Base-by-base conservation (phyloP, 371 early-diverging fungal species). In the Nosema muscidifuracis region DNA sequence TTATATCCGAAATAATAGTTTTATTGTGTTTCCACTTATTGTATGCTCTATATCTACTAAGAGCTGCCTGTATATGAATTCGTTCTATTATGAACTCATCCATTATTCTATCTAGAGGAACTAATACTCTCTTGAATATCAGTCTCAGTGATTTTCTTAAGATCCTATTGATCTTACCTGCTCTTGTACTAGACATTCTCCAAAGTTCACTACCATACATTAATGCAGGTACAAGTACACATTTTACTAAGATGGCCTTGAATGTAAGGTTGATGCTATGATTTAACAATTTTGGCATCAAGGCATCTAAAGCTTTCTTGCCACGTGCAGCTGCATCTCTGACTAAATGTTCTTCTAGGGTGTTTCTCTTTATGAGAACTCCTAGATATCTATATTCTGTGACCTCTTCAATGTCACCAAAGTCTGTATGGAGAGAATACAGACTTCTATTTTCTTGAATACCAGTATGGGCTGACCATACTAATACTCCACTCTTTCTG, bases 401-500 rank as follows among this genome's bases (percentile, higher is more conserved):
- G 40, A 40, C 40, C 15, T 40, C 40, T 40, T n/a, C 40, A 40
- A 40, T 9, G 9, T 9, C 40, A 15, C 40, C 40, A 40, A 40
- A 40, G 40, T 40, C 40, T 40, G 40, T 40, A 40, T 40, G 7
- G 7, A 40, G 7, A 15, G 40, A 40, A 9, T 40, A 40, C 40
- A 40, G 15, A 40, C 40, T 40, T 40, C 40, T 40, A 40, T 9
- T 40, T 40, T 40, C 40, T 40, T 40, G 40, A 15, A 40, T 40
- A 40, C 15, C 15, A 40, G 40, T 9, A 15, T 40, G 7, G 15
- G 15, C 7, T 9, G 7, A 9, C 40, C 40, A 40, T 40, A 9
- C 40, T 31, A 69, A 10, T 43, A 69, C 26, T 44, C 69, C 69
- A 28, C 68, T 67, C 31, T 69, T 69, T 12, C 7, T 18, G 33